A percentile compares a stretch with the other conserved stretches of the same genome.
These are phyloP conservation scores for Tillandsia leiboldiana DNA, from an alignment of 176 grass and related monocot species.

Conservation along the genomic window DNA sequence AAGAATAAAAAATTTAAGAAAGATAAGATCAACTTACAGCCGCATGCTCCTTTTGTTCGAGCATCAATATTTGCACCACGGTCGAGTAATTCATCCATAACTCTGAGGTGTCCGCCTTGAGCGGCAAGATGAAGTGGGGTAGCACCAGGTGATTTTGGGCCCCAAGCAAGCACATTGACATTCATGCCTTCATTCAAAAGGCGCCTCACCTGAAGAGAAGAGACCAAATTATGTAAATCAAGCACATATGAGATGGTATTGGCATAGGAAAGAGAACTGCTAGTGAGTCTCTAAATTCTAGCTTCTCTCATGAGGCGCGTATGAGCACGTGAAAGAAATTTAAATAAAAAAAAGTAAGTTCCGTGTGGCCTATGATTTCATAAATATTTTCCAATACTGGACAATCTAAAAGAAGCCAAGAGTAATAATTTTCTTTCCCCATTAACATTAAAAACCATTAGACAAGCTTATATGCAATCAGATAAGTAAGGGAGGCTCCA, in stretches of 20 bases:
- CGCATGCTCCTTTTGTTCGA: conserved; percentile 86
- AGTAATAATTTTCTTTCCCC: not conserved
- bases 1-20: not conserved
- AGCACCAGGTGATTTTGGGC: conserved; percentile 66
- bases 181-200: conserved; percentile 76
- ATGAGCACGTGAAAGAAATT: not conserved
- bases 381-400: not conserved
- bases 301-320: not conserved
- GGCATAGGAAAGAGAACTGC: too few species aligned
- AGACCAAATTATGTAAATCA: not conserved
- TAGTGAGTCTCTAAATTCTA: not conserved
- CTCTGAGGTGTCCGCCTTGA: conserved; percentile 77
- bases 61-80: conserved; percentile 95
- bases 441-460: too few species aligned
- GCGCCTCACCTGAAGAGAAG: conserved; percentile 43
- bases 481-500: too few species aligned
- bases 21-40: conserved; percentile 60
- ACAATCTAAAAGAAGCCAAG: not conserved
- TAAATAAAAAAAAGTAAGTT: not conserved
- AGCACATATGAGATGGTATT: not conserved
- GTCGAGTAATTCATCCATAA: conserved; percentile 91
- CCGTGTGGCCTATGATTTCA: not conserved
- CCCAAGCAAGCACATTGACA: conserved; percentile 65
- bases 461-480: too few species aligned
- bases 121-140: conserved; percentile 88